Conservation (phyloP, 495 filamentous ascomycete species). For the Neurospora discreta region DNA sequence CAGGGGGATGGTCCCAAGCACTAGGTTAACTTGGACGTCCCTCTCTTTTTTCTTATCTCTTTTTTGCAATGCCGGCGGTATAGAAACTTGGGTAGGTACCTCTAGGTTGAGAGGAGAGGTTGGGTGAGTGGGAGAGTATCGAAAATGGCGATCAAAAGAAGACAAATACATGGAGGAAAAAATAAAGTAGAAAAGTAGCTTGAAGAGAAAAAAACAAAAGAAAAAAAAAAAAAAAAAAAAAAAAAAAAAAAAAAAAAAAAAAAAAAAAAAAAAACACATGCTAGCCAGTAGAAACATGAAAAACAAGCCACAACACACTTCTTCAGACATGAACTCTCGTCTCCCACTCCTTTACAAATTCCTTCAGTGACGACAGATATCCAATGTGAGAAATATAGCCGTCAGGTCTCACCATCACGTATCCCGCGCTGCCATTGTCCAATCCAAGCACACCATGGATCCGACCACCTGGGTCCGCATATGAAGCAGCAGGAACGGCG, state of each 20-base stretch:
- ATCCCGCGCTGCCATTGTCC: slow-evolving; percentile 13
- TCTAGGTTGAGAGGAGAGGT: neutral
- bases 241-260: neutral
- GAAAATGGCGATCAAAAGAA: neutral
- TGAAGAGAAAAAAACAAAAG: neutral
- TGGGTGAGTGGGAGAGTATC: neutral
- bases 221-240: no score
- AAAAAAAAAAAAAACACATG: neutral
- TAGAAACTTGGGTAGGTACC: neutral
- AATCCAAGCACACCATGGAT: slow-evolving; percentile 28
- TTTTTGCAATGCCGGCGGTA: neutral
- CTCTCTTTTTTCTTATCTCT: neutral
- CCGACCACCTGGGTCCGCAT: slow-evolving; percentile 18
- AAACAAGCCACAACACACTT: no score
- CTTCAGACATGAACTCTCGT: neutral
- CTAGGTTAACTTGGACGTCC: neutral
- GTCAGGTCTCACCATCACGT: slow-evolving; percentile 31
- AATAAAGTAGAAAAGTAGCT: neutral
- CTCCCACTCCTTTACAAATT: slow-evolving; percentile 11
- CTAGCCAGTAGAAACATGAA: neutral
- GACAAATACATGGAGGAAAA: neutral
- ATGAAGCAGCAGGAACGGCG: neutral
- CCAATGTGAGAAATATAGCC: slow-evolving; percentile 30
- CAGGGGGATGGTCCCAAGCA: neutral
- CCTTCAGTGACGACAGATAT: slow-evolving; percentile 15